Conservation (phyloP, 352 stramenopile genomes). For the Phytophthora cryptogea region DNA sequence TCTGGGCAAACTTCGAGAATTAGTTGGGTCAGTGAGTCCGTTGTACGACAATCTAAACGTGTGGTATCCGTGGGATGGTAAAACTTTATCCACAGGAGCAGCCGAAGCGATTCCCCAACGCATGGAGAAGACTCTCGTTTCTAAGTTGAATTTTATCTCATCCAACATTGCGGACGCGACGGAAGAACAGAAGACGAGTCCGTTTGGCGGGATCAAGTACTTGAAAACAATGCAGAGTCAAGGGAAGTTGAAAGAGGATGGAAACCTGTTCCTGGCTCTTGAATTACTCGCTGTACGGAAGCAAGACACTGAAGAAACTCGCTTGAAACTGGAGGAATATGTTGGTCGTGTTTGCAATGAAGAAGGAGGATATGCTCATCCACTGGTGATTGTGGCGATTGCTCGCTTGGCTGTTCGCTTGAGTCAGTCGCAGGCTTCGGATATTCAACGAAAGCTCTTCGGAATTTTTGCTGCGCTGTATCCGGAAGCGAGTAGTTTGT, state of each 20-base stretch:
- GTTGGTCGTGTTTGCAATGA: conserved; percentile 22
- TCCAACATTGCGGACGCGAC: not conserved
- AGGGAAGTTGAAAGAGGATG: conserved; percentile 41
- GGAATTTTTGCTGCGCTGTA: conserved; percentile 58
- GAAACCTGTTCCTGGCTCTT: conserved; percentile 56
- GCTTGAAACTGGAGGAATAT: conserved; percentile 46
- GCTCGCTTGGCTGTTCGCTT: conserved; percentile 39
- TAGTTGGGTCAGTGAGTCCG: conserved; percentile 29
- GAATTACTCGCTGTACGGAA: conserved; percentile 61
- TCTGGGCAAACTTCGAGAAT: conserved; percentile 29
- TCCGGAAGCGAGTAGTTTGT: conserved; percentile 48
- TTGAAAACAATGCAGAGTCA: conserved; percentile 39
- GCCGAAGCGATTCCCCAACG: conserved; percentile 35
- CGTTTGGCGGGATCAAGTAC: conserved; percentile 62
- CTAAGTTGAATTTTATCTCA: conserved; percentile 47
- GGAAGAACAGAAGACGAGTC: conserved; percentile 20
- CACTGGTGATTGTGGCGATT: conserved; percentile 60
- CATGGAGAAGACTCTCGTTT: conserved; percentile 45
- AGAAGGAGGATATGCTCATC: conserved; percentile 36
- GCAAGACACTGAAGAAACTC: conserved; percentile 29
- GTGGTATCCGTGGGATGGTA: conserved; percentile 54
- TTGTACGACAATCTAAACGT: conserved; percentile 39
- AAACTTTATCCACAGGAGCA: conserved; percentile 39
- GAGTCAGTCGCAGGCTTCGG: conserved; percentile 15
- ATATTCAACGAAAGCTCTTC: conserved; percentile 43